Percentiles rank a stretch among this genome's conserved stretches.
phyloP scores from a whole-genome alignment of 2,329 filamentous ascomycete genomes.

The Teratosphaeriaceae sp. region DNA sequence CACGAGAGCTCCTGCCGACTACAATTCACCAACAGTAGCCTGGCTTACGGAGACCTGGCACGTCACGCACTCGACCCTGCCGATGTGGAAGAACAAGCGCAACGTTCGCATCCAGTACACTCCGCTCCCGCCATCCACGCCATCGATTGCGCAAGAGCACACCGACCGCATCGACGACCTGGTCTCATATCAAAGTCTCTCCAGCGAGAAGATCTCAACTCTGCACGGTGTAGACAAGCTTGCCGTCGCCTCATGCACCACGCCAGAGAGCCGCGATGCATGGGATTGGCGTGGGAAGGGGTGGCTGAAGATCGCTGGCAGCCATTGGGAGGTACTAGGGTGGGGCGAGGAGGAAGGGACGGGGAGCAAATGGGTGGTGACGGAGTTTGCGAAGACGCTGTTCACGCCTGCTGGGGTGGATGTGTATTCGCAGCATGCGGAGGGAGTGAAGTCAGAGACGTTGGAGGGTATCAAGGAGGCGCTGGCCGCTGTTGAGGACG shows the following conservation, averaged over 20 bases:
- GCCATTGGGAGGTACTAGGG: conserved; percentile 75
- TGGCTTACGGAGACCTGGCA: conserved; percentile 64
- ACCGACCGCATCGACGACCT: conserved; percentile 60
- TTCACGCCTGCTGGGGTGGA: conserved; percentile 81
- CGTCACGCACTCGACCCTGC: conserved; percentile 67
- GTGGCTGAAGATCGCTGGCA: conserved; percentile 62
- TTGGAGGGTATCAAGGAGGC: conserved; percentile 51
- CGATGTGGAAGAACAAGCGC: conserved; percentile 73
- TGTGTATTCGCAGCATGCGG: conserved; percentile 60
- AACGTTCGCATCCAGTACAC: conserved; percentile 77
- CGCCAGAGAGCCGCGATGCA: conserved; percentile 28
- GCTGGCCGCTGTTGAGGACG: conserved; percentile 46
- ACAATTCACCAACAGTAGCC: conserved; percentile 44
- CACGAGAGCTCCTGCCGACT: conserved; percentile 20
- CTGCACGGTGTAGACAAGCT: conserved; percentile 60
- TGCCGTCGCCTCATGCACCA: conserved; percentile 16
- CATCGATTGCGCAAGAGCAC: conserved; percentile 23
- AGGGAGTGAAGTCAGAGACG: conserved; percentile 54
- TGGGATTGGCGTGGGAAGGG: conserved; percentile 79
- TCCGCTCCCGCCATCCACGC: conserved; percentile 38
- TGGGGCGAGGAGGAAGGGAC: conserved; percentile 53
- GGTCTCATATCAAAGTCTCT: conserved; percentile 60
- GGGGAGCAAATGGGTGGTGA: conserved; percentile 62
- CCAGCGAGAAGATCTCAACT: conserved; percentile 47
- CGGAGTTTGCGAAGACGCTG: conserved; percentile 74